Percentiles rank a stretch among this genome's conserved stretches.
Conservation (phyloP, 2,329 filamentous ascomycete genomes). For the Fusarium heterosporum region DNA sequence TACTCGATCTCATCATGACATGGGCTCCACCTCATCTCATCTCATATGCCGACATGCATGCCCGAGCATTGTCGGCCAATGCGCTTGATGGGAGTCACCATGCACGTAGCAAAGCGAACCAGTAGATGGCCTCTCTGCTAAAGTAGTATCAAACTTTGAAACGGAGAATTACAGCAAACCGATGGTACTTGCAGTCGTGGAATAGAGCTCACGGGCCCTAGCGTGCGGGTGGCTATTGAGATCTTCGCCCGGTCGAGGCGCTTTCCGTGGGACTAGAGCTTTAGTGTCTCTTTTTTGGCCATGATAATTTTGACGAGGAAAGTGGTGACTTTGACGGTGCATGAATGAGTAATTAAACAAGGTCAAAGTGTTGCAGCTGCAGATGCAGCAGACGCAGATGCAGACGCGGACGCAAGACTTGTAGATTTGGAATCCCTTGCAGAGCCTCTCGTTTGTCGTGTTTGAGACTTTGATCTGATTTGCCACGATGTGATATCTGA, state of each 20-base stretch:
- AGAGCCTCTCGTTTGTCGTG: constrained; percentile 11
- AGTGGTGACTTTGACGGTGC: background rate
- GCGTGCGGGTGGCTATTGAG: constrained; percentile 36
- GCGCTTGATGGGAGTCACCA: background rate
- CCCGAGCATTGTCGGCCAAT: constrained; percentile 12
- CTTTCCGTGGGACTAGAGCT: constrained; percentile 18
- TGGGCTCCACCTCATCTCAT: background rate
- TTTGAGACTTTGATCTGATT: background rate
- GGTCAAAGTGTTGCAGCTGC: background rate
- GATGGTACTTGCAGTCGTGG: constrained; percentile 4
- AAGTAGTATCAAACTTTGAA: background rate
- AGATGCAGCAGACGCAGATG: no score
- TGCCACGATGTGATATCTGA: constrained; percentile 1
- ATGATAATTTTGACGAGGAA: background rate
- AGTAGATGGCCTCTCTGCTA: background rate
- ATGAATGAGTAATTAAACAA: constrained; percentile 1
- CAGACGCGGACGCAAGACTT: background rate
- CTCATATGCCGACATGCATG: background rate
- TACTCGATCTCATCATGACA: background rate
- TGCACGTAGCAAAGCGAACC: background rate
- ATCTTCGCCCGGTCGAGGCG: constrained; percentile 38
- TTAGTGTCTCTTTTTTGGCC: constrained; percentile 16
- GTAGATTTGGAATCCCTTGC: constrained; percentile 13
- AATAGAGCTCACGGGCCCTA: constrained; percentile 31
- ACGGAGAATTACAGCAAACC: background rate